Conservation (phyloP, 352 stramenopile species). For the Phytophthora rubi region DNA sequence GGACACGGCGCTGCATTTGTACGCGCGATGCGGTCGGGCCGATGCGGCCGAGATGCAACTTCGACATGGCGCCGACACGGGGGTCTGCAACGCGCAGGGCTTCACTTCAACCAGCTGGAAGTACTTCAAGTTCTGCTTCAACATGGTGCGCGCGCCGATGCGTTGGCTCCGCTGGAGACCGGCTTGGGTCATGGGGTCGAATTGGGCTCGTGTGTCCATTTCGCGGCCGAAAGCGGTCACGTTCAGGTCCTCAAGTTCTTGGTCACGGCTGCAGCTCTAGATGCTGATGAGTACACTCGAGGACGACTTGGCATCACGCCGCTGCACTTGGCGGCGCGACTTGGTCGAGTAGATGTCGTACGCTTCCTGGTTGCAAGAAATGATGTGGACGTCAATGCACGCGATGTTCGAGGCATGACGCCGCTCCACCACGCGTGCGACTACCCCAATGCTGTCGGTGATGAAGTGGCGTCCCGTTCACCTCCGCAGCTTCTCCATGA, state of each 20-base stretch:
- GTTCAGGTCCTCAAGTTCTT: conserved; percentile 37
- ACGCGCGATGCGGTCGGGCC: conserved; percentile 36
- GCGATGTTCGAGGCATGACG: conserved; percentile 46
- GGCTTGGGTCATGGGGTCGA: conserved; percentile 10
- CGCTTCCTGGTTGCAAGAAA: conserved; percentile 35
- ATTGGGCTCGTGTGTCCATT: conserved; percentile 30
- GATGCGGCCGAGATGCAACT: conserved; percentile 39
- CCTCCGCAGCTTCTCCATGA: conserved; percentile 22
- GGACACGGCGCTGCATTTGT: conserved; percentile 51
- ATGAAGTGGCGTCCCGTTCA: neutral
- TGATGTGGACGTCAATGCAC: conserved; percentile 33
- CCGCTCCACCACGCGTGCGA: conserved; percentile 46
- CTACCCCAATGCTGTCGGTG: conserved; percentile 17
- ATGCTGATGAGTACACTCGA: conserved; percentile 20
- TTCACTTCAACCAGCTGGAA: conserved; percentile 42
- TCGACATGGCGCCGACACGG: conserved; percentile 36
- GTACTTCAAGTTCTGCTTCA: conserved; percentile 44
- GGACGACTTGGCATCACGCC: conserved; percentile 28
- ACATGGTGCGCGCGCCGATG: conserved; percentile 32
- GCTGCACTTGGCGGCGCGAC: conserved; percentile 43
- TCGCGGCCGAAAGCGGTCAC: conserved; percentile 31
- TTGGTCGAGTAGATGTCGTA: conserved; percentile 33
- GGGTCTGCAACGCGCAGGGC: conserved; percentile 34
- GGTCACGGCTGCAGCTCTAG: conserved; percentile 32
- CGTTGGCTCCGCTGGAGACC: conserved; percentile 21